Conservation (phyloP, 176 grass and related monocot genomes). For the Alloteropsis semialata region DNA sequence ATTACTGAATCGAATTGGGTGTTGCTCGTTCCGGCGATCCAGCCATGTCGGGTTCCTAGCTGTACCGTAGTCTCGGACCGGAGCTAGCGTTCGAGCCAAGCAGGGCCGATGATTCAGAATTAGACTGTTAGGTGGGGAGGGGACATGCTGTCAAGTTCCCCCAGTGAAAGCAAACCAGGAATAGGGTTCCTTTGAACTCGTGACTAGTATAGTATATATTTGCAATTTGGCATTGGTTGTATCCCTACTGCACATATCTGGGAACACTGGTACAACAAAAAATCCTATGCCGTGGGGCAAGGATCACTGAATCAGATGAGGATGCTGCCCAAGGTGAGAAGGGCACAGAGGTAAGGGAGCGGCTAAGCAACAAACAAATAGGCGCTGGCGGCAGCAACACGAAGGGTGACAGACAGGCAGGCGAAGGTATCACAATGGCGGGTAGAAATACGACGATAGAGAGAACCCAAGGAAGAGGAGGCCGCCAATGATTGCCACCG, state of each 20-base stretch:
- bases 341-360: not conserved
- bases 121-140: too few species aligned
- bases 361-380: slow-evolving; percentile 6
- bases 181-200: too few species aligned
- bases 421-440: slow-evolving; percentile 59
- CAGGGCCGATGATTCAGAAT: not conserved
- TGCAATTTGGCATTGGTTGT: slow-evolving; percentile 9
- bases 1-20: not conserved
- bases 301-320: not conserved
- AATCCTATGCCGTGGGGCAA: not conserved
- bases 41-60: too few species aligned
- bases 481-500: slow-evolving; percentile 77
- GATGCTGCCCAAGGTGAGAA: not conserved
- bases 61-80: too few species aligned
- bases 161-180: not conserved
- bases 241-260: not conserved
- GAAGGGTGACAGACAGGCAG: not conserved
- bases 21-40: too few species aligned
- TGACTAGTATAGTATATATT: slow-evolving; percentile 31
- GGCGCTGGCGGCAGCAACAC: not conserved
- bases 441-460: slow-evolving; percentile 89
- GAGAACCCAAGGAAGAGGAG: slow-evolving; percentile 92
- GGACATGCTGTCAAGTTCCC: not conserved
- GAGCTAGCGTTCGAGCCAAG: too few species aligned
- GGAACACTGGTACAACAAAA: slow-evolving; percentile 15